Base-by-base conservation (phyloP, 192 early-diverging fungal species). In the Podila verticillata region DNA sequence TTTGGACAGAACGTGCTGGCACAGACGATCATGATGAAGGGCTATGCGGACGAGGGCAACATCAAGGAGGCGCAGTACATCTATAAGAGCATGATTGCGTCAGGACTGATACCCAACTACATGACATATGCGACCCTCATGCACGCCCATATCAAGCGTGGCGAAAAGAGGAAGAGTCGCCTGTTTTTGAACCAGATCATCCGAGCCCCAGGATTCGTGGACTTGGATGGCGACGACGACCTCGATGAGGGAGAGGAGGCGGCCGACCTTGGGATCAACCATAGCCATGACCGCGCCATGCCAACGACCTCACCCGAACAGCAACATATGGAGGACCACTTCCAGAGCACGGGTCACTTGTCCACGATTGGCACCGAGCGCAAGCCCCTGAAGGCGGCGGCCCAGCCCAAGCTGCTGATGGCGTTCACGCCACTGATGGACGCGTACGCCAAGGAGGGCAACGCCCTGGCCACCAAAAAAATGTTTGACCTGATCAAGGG, bases 21-120 rank as follows among this genome's bases (percentile, higher is more conserved):
- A 32, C 88, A 83, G 66, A 87, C 84, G 24, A 82, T 88, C 30
- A 63, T 90, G 26, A 87, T 90, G 63, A 80, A 87, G 63, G 84
- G 75, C 6, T 87, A 88, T 44, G 62, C 86, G 20, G 72, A 77
- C 35, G 34, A 61, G 2, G 63, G 67, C n/a, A 49, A 72, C 22
- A 57, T 83, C 28, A 62, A 78, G 58, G 67, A 77, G 9, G 86
- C 84, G 20, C 78, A 74, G 47, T 61, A 73, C 26, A 60, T 87
- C 17, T 78, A 86, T 66, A 66, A 83, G 47, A 70, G 68, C 13
- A 88, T 90, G 83, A 60, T 87, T 15, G 57, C 68, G 26, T 65
- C 61, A 7, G 75, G 74, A 22, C 48, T 86, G 34, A 39, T 81
- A 61, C 87, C 87, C 48, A 85, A 82, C 31, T 81, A 75, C 61